Conservation (phyloP, 208 protist species). For the Trypanosomatidae sp. region DNA sequence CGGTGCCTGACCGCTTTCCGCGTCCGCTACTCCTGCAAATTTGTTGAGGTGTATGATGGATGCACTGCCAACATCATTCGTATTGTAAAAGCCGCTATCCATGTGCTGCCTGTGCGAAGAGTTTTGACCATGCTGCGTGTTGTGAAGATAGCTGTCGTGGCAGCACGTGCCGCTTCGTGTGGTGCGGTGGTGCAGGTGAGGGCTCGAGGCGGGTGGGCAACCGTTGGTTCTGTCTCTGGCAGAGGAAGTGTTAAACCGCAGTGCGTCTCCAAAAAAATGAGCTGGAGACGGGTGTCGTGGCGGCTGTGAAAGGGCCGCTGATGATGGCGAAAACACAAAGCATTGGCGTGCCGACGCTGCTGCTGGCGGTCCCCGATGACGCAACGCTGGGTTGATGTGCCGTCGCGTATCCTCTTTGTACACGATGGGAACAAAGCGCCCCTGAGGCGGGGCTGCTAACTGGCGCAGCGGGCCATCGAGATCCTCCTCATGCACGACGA, state of each 20-base stretch:
- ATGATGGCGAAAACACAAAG: neutral
- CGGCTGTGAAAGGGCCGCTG: slow-evolving; percentile 1
- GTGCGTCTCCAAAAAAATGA: neutral
- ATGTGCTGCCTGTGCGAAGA: neutral
- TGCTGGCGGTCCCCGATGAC: neutral
- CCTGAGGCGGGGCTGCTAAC: slow-evolving; percentile 16
- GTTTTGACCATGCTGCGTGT: neutral
- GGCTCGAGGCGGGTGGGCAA: slow-evolving; percentile 1
- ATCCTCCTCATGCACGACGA: slow-evolving; percentile 24
- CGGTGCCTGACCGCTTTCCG: neutral
- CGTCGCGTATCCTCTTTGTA: slow-evolving; percentile 13
- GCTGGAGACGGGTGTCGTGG: neutral
- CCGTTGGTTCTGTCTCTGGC: neutral
- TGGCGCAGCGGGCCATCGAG: slow-evolving; percentile 22
- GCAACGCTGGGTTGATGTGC: neutral
- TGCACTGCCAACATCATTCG: neutral
- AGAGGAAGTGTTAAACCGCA: neutral
- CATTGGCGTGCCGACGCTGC: neutral
- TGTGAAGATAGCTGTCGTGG: neutral
- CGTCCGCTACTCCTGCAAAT: neutral
- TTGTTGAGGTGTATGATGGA: neutral
- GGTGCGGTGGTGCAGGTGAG: neutral
- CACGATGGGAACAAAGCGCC: slow-evolving; percentile 18
- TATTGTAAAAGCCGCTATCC: neutral
- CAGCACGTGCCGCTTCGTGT: neutral